Evolutionary conservation across 2,329 filamentous ascomycete species (phyloP).

Genomic region (Fusarium virguliforme): DNA sequence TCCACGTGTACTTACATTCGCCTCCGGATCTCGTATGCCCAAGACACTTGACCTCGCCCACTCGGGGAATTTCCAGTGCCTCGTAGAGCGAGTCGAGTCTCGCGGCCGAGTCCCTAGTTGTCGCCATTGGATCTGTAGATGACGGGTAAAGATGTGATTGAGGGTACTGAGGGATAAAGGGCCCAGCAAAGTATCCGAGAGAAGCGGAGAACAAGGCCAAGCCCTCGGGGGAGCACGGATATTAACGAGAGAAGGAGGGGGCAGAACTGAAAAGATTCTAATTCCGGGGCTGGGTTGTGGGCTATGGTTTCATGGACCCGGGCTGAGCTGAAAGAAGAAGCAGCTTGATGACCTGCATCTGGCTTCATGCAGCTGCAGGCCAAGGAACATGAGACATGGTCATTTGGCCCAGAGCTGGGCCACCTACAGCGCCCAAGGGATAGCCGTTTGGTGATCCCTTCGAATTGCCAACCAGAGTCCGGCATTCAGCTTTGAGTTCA

Average conservation of each 20-base stretch:
- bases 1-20: neutral
- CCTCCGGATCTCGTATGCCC: neutral
- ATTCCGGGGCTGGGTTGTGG: slow-evolving; percentile 14
- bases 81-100: slow-evolving; percentile 21
- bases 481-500: too few species aligned
- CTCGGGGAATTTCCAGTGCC: slow-evolving; percentile 5
- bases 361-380: slow-evolving; percentile 24
- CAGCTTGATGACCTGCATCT: slow-evolving; percentile 1
- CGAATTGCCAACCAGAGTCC: slow-evolving; percentile 1
- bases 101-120: neutral
- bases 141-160: too few species aligned
- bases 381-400: slow-evolving; percentile 3
- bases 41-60: neutral
- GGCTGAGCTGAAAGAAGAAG: neutral
- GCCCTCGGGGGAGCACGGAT: neutral
- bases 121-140: too few species aligned
- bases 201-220: neutral
- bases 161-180: neutral
- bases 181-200: neutral
- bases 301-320: neutral
- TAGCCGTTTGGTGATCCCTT: neutral
- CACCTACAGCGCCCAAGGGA: neutral
- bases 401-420: neutral
- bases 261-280: neutral
- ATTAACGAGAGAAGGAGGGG: neutral